Evolutionary conservation across 1,284 basidiomycete species (phyloP).

Genomic region (Cryptococcus sp.): DNA sequence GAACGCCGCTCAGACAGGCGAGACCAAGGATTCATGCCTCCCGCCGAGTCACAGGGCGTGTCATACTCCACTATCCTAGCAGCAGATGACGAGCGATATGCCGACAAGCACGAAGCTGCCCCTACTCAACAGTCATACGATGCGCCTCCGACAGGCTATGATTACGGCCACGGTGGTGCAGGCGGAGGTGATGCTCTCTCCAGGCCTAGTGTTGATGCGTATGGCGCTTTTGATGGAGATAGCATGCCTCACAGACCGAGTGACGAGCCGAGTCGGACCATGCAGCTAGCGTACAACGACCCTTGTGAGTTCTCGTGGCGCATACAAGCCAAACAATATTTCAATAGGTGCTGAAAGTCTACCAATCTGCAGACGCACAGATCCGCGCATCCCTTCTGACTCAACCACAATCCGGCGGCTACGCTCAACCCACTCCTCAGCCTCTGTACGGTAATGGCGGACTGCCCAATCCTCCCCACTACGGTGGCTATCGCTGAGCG

Average conservation of each 20-base stretch:
- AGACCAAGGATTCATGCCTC: slow-evolving; percentile 41
- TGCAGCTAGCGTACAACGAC: slow-evolving; percentile 57
- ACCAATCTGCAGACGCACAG: slow-evolving; percentile 32
- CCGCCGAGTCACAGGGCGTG: slow-evolving; percentile 23
- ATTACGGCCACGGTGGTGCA: slow-evolving; percentile 26
- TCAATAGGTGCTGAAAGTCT: slow-evolving; percentile 62
- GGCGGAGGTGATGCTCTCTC: slow-evolving; percentile 12
- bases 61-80: slow-evolving; percentile 31
- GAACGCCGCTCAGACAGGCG: slow-evolving; percentile 23
- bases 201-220: slow-evolving; percentile 75
- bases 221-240: slow-evolving; percentile 73
- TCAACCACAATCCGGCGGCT: slow-evolving; percentile 4
- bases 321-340: neutral
- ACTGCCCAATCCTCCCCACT: slow-evolving; percentile 36
- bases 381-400: slow-evolving; percentile 36
- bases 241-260: slow-evolving; percentile 46
- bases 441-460: slow-evolving; percentile 16
- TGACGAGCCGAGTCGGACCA: slow-evolving; percentile 70
- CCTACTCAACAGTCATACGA: slow-evolving; percentile 24
- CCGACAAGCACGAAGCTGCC: slow-evolving; percentile 29
- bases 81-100: slow-evolving; percentile 34
- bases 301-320: slow-evolving; percentile 57
- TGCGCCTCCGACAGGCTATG: slow-evolving; percentile 63
- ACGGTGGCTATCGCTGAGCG: slow-evolving; percentile 33
- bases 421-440: slow-evolving; percentile 1